Percentiles rank a stretch among this genome's conserved stretches.
phyloP scores from a whole-genome alignment of 306 rosid genomes.

The Malus asiatica region DNA sequence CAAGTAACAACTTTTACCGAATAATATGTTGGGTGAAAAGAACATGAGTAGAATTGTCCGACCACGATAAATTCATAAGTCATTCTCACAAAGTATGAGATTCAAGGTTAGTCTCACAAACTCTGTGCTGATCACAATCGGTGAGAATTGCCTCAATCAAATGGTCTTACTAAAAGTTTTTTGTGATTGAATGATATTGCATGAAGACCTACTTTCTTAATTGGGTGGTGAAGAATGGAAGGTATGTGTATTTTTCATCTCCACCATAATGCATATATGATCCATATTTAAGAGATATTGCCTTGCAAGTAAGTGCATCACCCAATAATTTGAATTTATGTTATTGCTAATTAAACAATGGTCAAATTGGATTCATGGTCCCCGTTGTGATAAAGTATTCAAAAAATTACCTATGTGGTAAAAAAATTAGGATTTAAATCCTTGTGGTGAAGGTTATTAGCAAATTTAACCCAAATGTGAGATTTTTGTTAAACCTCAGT shows the following conservation, averaged over 20 bases:
- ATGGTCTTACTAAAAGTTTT: no score
- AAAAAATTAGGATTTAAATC: no score
- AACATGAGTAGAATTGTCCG: not conserved
- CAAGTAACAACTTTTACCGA: not conserved
- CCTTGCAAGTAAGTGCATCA: not conserved
- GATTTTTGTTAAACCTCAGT: no score
- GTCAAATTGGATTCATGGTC: no score
- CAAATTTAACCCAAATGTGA: no score
- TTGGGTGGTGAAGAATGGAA: not conserved
- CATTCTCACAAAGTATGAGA: not conserved
- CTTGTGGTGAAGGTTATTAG: no score
- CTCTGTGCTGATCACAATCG: no score
- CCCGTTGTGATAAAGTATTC: no score
- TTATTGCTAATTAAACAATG: not conserved
- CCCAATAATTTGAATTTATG: not conserved
- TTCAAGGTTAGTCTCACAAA: no score
- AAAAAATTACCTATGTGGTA: no score
- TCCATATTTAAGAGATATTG: not conserved
- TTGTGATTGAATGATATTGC: not conserved
- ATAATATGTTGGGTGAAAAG: not conserved
- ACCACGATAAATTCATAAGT: not conserved
- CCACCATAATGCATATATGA: not conserved
- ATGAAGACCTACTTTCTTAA: not conserved
- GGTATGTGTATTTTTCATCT: not conserved
- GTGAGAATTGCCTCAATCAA: not conserved